These are phyloP conservation scores for Talaromyces pinophilus DNA, from an alignment of 2,329 filamentous ascomycete genomes.

Conservation along the genomic window DNA sequence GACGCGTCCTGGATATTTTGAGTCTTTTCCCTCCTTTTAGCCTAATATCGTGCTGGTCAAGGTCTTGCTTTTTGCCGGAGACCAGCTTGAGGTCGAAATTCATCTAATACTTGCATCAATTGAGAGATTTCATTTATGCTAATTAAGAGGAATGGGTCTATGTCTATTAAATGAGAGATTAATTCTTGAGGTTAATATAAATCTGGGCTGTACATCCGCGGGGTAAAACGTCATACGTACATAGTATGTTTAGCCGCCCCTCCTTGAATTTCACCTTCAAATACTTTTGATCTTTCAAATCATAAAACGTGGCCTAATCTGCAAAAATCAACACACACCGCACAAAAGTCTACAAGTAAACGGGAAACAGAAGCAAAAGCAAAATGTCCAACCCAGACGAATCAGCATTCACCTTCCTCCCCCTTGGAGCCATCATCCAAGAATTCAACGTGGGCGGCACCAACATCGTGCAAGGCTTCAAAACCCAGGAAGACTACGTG, in stretches of 20 bases:
- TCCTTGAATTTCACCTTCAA: not conserved
- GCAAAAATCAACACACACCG: not conserved
- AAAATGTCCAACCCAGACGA: slow-evolving; percentile 31
- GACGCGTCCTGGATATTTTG: not conserved
- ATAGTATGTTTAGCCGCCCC: not conserved
- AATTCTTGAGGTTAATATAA: not conserved
- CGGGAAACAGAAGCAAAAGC: not conserved
- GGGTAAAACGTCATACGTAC: not conserved
- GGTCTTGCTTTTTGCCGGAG: slow-evolving; percentile 1
- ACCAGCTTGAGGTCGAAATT: no score
- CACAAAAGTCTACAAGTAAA: not conserved
- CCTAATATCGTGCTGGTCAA: not conserved
- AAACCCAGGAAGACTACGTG: slow-evolving; percentile 71
- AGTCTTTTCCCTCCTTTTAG: not conserved
- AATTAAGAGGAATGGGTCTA: not conserved
- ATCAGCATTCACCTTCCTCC: slow-evolving; percentile 48
- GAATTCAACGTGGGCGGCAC: slow-evolving; percentile 72
- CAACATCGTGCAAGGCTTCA: slow-evolving; percentile 89
- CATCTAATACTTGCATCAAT: not conserved
- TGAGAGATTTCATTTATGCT: not conserved
- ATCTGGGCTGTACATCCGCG: not conserved
- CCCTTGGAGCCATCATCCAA: slow-evolving; percentile 56
- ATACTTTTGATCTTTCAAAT: not conserved
- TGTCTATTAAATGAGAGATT: not conserved
- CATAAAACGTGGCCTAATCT: not conserved